Conservation (phyloP, 495 filamentous ascomycete genomes). For the Echria macrotheca region DNA sequence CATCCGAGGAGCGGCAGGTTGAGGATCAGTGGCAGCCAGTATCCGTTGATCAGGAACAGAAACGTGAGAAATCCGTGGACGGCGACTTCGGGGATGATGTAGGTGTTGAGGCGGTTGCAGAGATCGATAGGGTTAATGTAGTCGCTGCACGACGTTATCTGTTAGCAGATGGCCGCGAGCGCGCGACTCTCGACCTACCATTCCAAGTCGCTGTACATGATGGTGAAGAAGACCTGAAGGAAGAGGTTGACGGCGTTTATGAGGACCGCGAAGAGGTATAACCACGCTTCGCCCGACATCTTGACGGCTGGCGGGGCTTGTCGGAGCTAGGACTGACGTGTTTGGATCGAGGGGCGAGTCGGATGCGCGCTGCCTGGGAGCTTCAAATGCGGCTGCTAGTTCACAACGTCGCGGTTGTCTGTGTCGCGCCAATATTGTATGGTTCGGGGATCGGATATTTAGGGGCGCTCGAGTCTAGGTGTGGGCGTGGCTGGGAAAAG, state of each 20-base stretch:
- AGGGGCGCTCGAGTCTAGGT: too few species aligned
- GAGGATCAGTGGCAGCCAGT: conserved; percentile 89
- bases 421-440: background rate
- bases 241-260: conserved; percentile 99
- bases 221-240: conserved; percentile 99
- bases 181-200: too few species aligned
- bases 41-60: conserved; percentile 96
- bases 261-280: conserved; percentile 96
- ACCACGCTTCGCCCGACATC: conserved; percentile 99
- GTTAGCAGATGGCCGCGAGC: conserved; percentile 15
- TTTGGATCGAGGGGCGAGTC: background rate
- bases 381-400: background rate
- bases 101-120: conserved; percentile 99
- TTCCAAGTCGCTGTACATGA: conserved; percentile 99
- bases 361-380: too few species aligned
- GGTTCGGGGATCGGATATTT: conserved; percentile 1
- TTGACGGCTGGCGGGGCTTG: conserved; percentile 36
- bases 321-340: background rate
- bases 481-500: conserved; percentile 13
- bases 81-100: conserved; percentile 97
- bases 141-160: conserved; percentile 55
- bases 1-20: conserved; percentile 89
- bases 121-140: conserved; percentile 99
- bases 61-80: conserved; percentile 93
- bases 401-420: too few species aligned